Evolutionary conservation across 2,329 filamentous ascomycete species (phyloP).

Genomic region (Fusarium pseudocircinatum): DNA sequence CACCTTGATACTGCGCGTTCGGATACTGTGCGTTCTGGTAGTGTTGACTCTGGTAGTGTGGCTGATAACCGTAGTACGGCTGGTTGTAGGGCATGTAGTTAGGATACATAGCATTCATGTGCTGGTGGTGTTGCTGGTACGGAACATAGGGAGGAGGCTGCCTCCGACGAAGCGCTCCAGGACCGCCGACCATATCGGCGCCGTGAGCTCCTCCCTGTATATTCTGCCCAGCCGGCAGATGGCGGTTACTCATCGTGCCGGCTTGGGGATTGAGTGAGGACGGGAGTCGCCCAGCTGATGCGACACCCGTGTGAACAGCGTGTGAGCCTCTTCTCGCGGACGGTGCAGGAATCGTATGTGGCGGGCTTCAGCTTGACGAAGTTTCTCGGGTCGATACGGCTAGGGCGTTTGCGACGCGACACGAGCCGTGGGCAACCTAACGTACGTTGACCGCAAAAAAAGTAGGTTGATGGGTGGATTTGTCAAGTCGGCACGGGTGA

Average conservation of each 20-base stretch:
- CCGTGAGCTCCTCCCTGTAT: slow-evolving; percentile 58
- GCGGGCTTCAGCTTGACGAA: slow-evolving; percentile 37
- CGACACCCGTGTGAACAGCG: slow-evolving; percentile 46
- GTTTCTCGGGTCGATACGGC: slow-evolving; percentile 19
- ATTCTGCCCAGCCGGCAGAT: slow-evolving; percentile 80
- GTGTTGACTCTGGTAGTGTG: slow-evolving; percentile 59
- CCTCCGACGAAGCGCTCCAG: slow-evolving; percentile 52
- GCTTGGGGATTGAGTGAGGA: slow-evolving; percentile 60
- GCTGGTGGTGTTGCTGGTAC: slow-evolving; percentile 47
- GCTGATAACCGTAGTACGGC: slow-evolving; percentile 64
- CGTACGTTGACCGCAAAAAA: slow-evolving; percentile 29
- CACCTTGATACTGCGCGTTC: slow-evolving; percentile 35
- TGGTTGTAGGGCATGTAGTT: slow-evolving; percentile 61
- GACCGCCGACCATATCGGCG: slow-evolving; percentile 49
- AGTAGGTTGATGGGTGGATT: slow-evolving; percentile 22
- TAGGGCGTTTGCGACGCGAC: slow-evolving; percentile 36
- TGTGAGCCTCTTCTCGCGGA: slow-evolving; percentile 28
- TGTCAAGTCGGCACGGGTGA: slow-evolving; percentile 15
- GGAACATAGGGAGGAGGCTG: slow-evolving; percentile 51
- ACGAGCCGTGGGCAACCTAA: slow-evolving; percentile 19
- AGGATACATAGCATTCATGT: slow-evolving; percentile 61
- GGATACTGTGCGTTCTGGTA: slow-evolving; percentile 37
- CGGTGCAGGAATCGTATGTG: slow-evolving; percentile 12
- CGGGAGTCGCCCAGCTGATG: slow-evolving; percentile 48
- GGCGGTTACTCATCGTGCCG: slow-evolving; percentile 81